Evolutionary conservation across 768 basidiomycete genomes (phyloP).

Genomic region (Cystoderma amianthinum): DNA sequence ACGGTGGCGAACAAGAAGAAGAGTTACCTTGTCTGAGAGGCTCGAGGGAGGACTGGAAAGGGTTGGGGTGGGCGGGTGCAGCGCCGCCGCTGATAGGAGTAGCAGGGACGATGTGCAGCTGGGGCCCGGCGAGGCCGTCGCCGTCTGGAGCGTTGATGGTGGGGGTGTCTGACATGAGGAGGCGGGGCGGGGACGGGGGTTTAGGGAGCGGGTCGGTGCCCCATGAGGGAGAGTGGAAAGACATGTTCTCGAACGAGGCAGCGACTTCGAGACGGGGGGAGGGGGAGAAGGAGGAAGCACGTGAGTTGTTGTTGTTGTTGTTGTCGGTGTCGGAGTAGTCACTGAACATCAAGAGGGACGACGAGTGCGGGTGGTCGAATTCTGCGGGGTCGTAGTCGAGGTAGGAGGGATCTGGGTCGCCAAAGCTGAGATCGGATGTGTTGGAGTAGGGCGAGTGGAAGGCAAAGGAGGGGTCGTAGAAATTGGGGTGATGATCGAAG

Average conservation of each 20-base stretch:
- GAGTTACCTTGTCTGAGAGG: slow-evolving; percentile 47
- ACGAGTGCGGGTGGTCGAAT: slow-evolving; percentile 52
- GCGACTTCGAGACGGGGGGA: slow-evolving; percentile 56
- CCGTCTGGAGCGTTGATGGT: slow-evolving; percentile 47
- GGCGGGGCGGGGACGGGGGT: slow-evolving; percentile 52
- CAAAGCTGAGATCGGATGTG: background rate
- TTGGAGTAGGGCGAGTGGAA: too few species aligned
- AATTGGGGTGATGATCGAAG: too few species aligned
- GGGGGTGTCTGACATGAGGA: slow-evolving; percentile 45
- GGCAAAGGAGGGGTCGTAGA: too few species aligned
- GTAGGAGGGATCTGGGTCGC: slow-evolving; percentile 5
- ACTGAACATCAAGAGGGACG: slow-evolving; percentile 51
- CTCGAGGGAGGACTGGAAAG: slow-evolving; percentile 46
- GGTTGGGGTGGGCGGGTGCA: slow-evolving; percentile 29
- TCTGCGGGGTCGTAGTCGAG: slow-evolving; percentile 68
- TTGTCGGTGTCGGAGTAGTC: slow-evolving; percentile 36
- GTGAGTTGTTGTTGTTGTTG: slow-evolving; percentile 43
- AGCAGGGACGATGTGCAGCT: slow-evolving; percentile 75
- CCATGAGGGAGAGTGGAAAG: slow-evolving; percentile 63
- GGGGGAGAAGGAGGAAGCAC: slow-evolving; percentile 52
- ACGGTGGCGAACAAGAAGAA: background rate
- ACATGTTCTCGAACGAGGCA: slow-evolving; percentile 53
- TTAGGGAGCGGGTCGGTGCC: slow-evolving; percentile 36
- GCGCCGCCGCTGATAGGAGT: slow-evolving; percentile 70
- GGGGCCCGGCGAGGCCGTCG: slow-evolving; percentile 49